Conservation (phyloP, 208 protist genomes). For the Leptomonas seymouri region DNA sequence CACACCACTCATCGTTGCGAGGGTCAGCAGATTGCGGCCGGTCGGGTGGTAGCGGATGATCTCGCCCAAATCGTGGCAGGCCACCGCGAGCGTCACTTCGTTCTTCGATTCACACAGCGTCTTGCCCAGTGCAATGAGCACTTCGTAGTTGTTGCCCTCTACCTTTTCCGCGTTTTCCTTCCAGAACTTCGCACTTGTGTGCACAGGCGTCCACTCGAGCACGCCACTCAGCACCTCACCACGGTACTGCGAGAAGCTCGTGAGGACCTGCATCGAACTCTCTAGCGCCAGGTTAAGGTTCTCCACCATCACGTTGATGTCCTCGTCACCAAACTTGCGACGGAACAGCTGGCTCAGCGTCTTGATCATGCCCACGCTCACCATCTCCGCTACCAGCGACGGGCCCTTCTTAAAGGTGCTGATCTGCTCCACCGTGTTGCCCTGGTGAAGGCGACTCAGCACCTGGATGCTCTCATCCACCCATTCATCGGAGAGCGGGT, state of each 20-base stretch:
- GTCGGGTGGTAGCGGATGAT: constrained; percentile 92
- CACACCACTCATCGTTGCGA: constrained; percentile 75
- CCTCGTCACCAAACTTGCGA: constrained; percentile 91
- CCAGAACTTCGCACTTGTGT: constrained; percentile 95
- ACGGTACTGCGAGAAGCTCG: constrained; percentile 92
- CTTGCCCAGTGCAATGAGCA: constrained; percentile 87
- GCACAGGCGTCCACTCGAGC: constrained; percentile 93
- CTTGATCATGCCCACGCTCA: constrained; percentile 91
- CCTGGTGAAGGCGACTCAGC: constrained; percentile 45
- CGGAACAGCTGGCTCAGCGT: constrained; percentile 79
- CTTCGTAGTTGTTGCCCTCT: constrained; percentile 90
- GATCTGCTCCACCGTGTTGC: constrained; percentile 20
- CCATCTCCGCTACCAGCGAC: constrained; percentile 88
- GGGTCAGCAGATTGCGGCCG: constrained; percentile 74
- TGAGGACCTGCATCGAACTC: constrained; percentile 89
- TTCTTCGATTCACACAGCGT: constrained; percentile 70
- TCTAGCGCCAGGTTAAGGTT: constrained; percentile 72
- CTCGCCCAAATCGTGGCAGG: constrained; percentile 94
- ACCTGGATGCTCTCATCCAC: constrained; percentile 46
- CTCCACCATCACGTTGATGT: constrained; percentile 81
- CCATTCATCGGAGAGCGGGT: constrained; percentile 53
- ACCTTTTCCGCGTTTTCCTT: constrained; percentile 90
- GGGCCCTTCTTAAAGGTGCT: constrained; percentile 55
- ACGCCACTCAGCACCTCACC: constrained; percentile 88
- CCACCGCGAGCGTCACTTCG: constrained; percentile 78